phyloP scores from a whole-genome alignment of 495 filamentous ascomycete species.

The Penicillium malachiteum region DNA sequence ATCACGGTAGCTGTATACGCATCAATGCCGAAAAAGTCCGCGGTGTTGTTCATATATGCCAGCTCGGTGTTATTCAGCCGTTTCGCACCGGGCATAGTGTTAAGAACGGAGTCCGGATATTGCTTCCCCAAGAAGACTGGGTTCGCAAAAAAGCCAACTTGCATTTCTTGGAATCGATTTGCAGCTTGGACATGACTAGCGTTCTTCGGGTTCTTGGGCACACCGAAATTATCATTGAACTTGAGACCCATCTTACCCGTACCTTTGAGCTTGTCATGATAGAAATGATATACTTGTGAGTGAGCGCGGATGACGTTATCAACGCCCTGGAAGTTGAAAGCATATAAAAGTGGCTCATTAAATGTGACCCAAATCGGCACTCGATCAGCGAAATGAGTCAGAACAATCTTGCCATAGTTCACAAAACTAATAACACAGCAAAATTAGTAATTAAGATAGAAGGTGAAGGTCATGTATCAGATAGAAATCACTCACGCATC shows the following conservation, averaged over 20 bases:
- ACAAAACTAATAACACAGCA: slow-evolving; percentile 20
- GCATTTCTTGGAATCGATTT: slow-evolving; percentile 40
- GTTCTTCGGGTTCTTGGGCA: slow-evolving; percentile 37
- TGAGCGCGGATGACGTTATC: slow-evolving; percentile 41
- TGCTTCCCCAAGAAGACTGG: slow-evolving; percentile 44
- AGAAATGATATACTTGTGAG: slow-evolving; percentile 39
- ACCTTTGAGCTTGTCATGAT: slow-evolving; percentile 38
- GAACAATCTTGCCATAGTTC: slow-evolving; percentile 38
- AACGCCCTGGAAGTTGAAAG: slow-evolving; percentile 29
- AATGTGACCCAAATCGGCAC: slow-evolving; percentile 48
- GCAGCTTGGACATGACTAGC: slow-evolving; percentile 34
- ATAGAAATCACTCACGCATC: slow-evolving; percentile 21
- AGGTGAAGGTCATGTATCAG: not conserved
- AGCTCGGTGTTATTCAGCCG: slow-evolving; percentile 36
- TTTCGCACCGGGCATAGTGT: slow-evolving; percentile 25
- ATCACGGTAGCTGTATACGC: slow-evolving; percentile 46
- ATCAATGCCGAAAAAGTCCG: slow-evolving; percentile 48
- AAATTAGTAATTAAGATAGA: not conserved
- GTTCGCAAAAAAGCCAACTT: slow-evolving; percentile 38
- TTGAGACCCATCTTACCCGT: slow-evolving; percentile 42
- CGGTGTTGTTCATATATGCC: slow-evolving; percentile 30
- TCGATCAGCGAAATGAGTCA: slow-evolving; percentile 42
- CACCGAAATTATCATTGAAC: slow-evolving; percentile 42
- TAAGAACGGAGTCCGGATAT: slow-evolving; percentile 35
- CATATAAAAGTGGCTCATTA: slow-evolving; percentile 42